Conservation (phyloP, 768 basidiomycete genomes). For the Suillus alpinus region DNA sequence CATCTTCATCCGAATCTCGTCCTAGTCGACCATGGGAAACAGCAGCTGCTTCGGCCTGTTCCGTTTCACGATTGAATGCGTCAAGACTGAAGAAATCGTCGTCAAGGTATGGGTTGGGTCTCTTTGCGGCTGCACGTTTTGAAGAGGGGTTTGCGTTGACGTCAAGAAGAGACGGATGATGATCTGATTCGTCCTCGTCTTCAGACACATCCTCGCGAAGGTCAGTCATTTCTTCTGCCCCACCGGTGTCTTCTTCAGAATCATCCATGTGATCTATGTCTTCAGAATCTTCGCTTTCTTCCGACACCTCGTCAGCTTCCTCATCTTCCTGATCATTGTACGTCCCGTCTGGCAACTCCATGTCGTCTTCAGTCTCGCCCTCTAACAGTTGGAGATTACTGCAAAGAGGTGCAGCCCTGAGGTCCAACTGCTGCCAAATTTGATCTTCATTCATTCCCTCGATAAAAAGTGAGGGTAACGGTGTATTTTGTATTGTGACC, state of each 20-base stretch:
- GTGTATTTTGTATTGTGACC: conserved; percentile 53
- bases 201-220: conserved; percentile 40
- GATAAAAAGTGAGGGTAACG: conserved; percentile 69
- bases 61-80: conserved; percentile 84
- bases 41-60: conserved; percentile 66
- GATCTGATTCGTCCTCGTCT: conserved; percentile 34
- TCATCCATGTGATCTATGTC: conserved; percentile 26
- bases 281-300: conserved; percentile 24
- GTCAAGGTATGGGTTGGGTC: conserved; percentile 53
- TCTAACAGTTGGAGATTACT: conserved; percentile 67
- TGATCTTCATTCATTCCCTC: conserved; percentile 83
- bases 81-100: conserved; percentile 90
- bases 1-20: conserved; percentile 47
- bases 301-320: conserved; percentile 30
- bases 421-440: conserved; percentile 92
- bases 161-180: conserved; percentile 25
- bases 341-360: conserved; percentile 15
- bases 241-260: conserved; percentile 26
- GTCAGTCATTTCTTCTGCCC: conserved; percentile 22
- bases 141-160: conserved; percentile 25
- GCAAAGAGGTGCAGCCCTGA: conserved; percentile 70
- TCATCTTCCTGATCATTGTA: conserved; percentile 32
- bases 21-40: conserved; percentile 61
- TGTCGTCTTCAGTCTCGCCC: conserved; percentile 38
- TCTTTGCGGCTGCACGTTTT: conserved; percentile 14